These are phyloP conservation scores for Mycocentrospora acerina DNA, from an alignment of 2,329 filamentous ascomycete genomes.

Conservation along the genomic window DNA sequence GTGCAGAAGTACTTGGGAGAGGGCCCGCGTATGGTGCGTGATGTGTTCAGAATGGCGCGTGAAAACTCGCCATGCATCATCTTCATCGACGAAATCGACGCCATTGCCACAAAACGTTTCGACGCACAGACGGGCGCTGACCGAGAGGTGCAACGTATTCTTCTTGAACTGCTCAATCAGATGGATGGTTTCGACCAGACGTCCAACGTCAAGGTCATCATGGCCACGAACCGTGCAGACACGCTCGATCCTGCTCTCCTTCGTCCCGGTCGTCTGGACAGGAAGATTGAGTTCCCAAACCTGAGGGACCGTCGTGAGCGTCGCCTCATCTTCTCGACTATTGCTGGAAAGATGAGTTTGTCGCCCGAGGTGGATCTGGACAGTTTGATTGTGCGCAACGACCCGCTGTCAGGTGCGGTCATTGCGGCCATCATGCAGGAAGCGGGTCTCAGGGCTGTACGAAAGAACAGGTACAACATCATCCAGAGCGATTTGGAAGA, in stretches of 20 bases:
- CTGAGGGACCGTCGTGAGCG: constrained; percentile 91
- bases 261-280: constrained; percentile 89
- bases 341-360: constrained; percentile 94
- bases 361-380: constrained; percentile 96
- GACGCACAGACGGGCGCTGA: constrained; percentile 98
- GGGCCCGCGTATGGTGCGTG: constrained; percentile 96
- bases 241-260: constrained; percentile 94
- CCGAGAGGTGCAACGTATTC: constrained; percentile 96
- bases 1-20: constrained; percentile 99
- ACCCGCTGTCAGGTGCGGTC: constrained; percentile 90
- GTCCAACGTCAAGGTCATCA: constrained; percentile 99
- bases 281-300: constrained; percentile 98
- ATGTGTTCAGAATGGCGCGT: constrained; percentile 98
- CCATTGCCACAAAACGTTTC: constrained; percentile 98
- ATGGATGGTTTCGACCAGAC: constrained; percentile 99
- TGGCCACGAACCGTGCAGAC: constrained; percentile 98
- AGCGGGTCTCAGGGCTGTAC: constrained; percentile 86
- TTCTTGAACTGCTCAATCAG: constrained; percentile 96
- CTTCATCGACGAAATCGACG: constrained; percentile 99
- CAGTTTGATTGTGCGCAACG: constrained; percentile 93
- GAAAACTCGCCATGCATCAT: constrained; percentile 99
- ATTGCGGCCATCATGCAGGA: constrained; percentile 99
- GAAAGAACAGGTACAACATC: constrained; percentile 99
- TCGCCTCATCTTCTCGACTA: constrained; percentile 95
- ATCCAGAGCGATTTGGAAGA: constrained; percentile 97